phyloP scores from a whole-genome alignment of 345 rosid species.

The Durio zibethinus region DNA sequence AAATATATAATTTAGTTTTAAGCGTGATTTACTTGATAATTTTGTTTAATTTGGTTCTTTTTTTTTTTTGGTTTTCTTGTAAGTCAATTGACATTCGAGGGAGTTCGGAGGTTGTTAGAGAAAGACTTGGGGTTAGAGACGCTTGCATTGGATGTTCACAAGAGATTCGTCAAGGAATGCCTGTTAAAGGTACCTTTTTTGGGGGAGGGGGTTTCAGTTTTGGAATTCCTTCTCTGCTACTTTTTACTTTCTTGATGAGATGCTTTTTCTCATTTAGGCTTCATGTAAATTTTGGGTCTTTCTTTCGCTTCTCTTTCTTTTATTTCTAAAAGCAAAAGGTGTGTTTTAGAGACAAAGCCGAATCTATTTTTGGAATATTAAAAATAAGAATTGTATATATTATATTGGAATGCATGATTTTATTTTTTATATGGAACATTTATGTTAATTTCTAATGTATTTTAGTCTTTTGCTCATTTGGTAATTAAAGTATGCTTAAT shows the following conservation, averaged over 20 bases:
- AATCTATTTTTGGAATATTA: background rate
- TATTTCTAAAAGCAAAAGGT: background rate
- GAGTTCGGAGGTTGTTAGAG: slow-evolving; percentile 82
- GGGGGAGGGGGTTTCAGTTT: background rate
- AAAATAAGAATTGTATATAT: background rate
- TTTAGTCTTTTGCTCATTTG: background rate
- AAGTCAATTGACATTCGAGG: slow-evolving; percentile 70
- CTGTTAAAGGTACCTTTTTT: slow-evolving; percentile 43
- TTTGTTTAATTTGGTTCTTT: background rate
- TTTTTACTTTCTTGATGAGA: background rate
- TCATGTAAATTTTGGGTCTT: background rate
- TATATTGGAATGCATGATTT: background rate
- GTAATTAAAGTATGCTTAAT: background rate
- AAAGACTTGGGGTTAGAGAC: slow-evolving; percentile 66
- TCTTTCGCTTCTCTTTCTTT: background rate
- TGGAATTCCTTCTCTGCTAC: background rate
- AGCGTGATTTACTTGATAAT: background rate
- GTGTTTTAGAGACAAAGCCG: background rate
- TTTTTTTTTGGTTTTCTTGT: background rate
- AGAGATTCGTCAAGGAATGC: slow-evolving; percentile 63
- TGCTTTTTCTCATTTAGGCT: background rate
- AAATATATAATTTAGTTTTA: background rate
- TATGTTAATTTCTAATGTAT: background rate
- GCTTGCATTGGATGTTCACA: slow-evolving; percentile 69
- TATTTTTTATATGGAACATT: background rate